phyloP scores from a whole-genome alignment of 805 yeast species.

The Myxozyma melibiosi region DNA sequence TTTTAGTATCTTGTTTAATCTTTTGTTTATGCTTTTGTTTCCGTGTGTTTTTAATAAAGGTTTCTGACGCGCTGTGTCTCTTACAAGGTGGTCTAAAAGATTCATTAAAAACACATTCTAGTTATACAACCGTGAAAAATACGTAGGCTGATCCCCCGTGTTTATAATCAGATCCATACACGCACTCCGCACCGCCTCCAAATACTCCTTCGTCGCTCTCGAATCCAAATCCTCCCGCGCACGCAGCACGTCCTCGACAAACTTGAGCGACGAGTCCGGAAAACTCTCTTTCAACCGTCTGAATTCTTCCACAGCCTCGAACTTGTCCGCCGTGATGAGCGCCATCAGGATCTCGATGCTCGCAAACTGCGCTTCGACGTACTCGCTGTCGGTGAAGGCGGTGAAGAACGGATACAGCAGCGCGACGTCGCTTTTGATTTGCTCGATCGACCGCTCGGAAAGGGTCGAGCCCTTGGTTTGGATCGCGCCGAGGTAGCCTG shows the following conservation, averaged over 20 bases:
- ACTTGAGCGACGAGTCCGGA: conserved; percentile 75
- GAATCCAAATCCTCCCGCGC: conserved; percentile 45
- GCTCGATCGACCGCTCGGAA: conserved; percentile 44
- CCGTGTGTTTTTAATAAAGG: neutral
- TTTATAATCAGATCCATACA: conserved; percentile 8
- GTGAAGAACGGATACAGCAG: conserved; percentile 57
- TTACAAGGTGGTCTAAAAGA: too few species aligned
- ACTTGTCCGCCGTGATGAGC: conserved; percentile 47
- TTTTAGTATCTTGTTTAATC: neutral
- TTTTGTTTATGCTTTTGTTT: neutral
- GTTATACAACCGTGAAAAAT: conserved; percentile 16
- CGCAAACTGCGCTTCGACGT: conserved; percentile 53
- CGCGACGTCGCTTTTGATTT: conserved; percentile 64
- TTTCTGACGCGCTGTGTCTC: too few species aligned
- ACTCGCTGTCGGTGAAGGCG: conserved; percentile 46
- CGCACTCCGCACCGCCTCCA: conserved; percentile 35
- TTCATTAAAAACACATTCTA: too few species aligned
- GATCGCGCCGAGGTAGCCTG: conserved; percentile 54
- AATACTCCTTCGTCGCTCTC: conserved; percentile 39
- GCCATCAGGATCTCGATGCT: conserved; percentile 66
- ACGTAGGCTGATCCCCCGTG: conserved; percentile 11
- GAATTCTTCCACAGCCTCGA: conserved; percentile 50
- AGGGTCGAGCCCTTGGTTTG: conserved; percentile 39
- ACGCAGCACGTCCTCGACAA: conserved; percentile 65
- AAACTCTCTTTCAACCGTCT: conserved; percentile 64